Conservation (phyloP, 2,329 filamentous ascomycete species). For the Ascochyta rabiei region DNA sequence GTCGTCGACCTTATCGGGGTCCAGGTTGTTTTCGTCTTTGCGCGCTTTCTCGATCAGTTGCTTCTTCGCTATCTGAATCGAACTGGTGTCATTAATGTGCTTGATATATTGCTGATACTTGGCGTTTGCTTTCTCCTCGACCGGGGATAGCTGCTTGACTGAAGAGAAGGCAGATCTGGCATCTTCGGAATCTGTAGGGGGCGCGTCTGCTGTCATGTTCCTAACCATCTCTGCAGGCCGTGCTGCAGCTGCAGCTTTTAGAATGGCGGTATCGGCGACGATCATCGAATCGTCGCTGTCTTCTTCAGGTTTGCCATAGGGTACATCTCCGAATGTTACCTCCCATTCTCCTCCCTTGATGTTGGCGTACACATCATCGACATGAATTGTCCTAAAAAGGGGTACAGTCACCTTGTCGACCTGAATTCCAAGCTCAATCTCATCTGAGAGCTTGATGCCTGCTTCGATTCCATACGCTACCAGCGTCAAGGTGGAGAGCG, state of each 20-base stretch:
- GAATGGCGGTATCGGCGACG: constrained; percentile 53
- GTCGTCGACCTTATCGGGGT: constrained; percentile 47
- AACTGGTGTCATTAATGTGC: constrained; percentile 40
- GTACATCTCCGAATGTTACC: constrained; percentile 54
- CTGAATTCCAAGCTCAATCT: constrained; percentile 60
- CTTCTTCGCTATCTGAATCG: constrained; percentile 37
- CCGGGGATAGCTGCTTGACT: constrained; percentile 53
- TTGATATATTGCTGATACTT: constrained; percentile 52
- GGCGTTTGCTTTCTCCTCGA: constrained; percentile 52
- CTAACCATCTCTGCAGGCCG: constrained; percentile 32
- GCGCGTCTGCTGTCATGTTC: constrained; percentile 49
- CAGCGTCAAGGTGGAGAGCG: constrained; percentile 56
- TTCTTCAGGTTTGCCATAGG: constrained; percentile 40
- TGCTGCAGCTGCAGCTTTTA: constrained; percentile 49
- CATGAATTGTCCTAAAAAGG: constrained; percentile 58
- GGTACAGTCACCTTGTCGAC: constrained; percentile 56
- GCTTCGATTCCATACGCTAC: constrained; percentile 61
- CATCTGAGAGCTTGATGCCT: constrained; percentile 58
- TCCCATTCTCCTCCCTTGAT: constrained; percentile 59
- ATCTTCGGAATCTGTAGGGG: constrained; percentile 40
- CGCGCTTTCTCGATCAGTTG: constrained; percentile 31
- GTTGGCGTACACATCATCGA: constrained; percentile 61
- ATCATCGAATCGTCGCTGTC: constrained; percentile 52
- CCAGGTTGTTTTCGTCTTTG: constrained; percentile 39
- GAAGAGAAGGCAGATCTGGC: constrained; percentile 46